Evolutionary conservation across 139 green algal genomes (phyloP).

Genomic region (Nannochloris sp.): DNA sequence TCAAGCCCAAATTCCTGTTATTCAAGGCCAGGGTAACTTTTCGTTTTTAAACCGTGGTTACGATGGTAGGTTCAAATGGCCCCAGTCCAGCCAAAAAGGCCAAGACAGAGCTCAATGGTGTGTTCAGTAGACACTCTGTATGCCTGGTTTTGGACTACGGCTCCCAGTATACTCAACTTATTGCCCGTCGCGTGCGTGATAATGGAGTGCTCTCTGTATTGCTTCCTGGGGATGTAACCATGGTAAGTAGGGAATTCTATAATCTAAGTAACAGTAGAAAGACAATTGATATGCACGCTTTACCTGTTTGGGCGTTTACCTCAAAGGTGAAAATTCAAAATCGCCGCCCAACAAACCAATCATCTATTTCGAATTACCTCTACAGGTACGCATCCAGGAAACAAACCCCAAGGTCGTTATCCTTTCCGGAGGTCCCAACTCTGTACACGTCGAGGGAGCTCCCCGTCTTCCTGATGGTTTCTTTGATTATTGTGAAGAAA

Average conservation of each 20-base stretch:
- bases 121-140: constrained; percentile 27
- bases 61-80: not conserved
- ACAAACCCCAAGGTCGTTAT: constrained; percentile 78
- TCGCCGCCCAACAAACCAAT: not conserved
- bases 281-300: too few relatives aligned
- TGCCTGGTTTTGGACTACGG: constrained; percentile 83
- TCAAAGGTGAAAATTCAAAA: too few relatives aligned
- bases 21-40: not conserved
- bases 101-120: constrained; percentile 4
- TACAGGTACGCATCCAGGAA: constrained; percentile 75
- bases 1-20: not conserved
- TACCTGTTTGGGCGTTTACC: too few relatives aligned
- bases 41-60: not conserved
- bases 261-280: not conserved
- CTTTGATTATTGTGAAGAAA: constrained; percentile 59
- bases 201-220: constrained; percentile 84
- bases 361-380: not conserved
- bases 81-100: constrained; percentile 1
- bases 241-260: constrained; percentile 53
- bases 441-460: constrained; percentile 83
- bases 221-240: constrained; percentile 75
- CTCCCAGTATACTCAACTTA: constrained; percentile 97
- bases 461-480: constrained; percentile 80
- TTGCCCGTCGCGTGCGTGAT: constrained; percentile 86
- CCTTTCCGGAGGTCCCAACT: constrained; percentile 93